phyloP scores from a whole-genome alignment of 768 basidiomycete genomes.

The Russula sp. region DNA sequence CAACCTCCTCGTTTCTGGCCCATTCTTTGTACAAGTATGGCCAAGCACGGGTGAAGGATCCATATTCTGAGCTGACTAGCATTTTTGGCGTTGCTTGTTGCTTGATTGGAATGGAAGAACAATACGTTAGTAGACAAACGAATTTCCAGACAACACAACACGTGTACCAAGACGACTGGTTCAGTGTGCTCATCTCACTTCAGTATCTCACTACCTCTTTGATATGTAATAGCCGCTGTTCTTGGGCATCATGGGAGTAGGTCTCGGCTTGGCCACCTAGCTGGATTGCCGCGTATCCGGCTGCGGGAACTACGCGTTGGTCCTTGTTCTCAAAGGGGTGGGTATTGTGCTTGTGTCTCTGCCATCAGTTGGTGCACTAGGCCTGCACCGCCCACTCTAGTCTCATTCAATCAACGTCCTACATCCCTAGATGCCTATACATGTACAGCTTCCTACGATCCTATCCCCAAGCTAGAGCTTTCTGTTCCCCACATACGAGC shows the following conservation, averaged over 20 bases:
- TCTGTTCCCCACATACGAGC: background rate
- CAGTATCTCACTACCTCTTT: background rate
- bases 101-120: background rate
- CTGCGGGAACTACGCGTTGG: background rate
- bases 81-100: background rate
- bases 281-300: background rate
- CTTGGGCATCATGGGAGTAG: too few relatives aligned
- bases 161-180: background rate
- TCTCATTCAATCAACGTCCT: background rate
- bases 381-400: background rate
- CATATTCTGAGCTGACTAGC: background rate
- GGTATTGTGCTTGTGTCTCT: background rate
- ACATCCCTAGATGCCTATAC: background rate
- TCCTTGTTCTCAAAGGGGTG: background rate
- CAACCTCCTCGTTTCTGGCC: conserved; percentile 1
- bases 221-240: background rate
- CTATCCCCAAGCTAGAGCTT: background rate
- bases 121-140: background rate
- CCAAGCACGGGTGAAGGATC: background rate
- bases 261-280: background rate
- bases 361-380: background rate
- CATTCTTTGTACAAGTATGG: background rate
- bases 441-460: background rate
- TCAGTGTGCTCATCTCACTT: background rate
- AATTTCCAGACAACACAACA: background rate